Evolutionary conservation across 129 eudicot species (phyloP).

Genomic region (Tagetes patula): DNA sequence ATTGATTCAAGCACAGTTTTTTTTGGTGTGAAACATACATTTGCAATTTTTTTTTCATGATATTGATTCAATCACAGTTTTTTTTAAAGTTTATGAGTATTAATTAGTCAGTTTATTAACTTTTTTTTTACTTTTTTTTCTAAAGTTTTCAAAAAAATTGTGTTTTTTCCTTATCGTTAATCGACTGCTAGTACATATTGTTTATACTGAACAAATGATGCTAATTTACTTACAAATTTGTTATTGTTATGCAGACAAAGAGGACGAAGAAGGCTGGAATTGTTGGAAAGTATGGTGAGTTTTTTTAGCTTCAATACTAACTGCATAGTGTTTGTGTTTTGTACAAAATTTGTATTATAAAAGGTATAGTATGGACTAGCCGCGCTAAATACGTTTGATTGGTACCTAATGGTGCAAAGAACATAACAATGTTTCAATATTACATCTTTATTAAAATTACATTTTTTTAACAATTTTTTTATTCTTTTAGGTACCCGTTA

Average conservation of each 20-base stretch:
- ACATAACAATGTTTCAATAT: background rate
- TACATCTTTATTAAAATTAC: too few relatives aligned
- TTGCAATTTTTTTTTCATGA: background rate
- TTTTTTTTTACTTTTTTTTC: background rate
- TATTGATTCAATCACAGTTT: too few relatives aligned
- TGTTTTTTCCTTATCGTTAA: background rate
- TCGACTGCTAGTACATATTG: background rate
- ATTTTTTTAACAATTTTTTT: background rate
- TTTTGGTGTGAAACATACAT: background rate
- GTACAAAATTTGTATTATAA: too few relatives aligned
- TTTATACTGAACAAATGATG: background rate
- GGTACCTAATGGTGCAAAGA: background rate
- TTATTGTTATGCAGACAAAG: constrained; percentile 46
- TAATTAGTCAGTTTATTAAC: too few relatives aligned
- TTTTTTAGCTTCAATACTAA: background rate
- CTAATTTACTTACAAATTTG: constrained; percentile 6
- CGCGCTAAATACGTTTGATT: background rate
- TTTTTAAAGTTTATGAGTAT: too few relatives aligned
- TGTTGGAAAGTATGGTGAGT: constrained; percentile 68
- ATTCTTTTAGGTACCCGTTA: constrained; percentile 69
- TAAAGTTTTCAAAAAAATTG: background rate
- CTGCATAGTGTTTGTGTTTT: background rate
- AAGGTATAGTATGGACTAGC: too few relatives aligned
- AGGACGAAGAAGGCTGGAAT: constrained; percentile 78
- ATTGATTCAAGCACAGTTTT: background rate